Base-by-base conservation (phyloP, 2,329 filamentous ascomycete species). In the Beauveria medogensis region DNA sequence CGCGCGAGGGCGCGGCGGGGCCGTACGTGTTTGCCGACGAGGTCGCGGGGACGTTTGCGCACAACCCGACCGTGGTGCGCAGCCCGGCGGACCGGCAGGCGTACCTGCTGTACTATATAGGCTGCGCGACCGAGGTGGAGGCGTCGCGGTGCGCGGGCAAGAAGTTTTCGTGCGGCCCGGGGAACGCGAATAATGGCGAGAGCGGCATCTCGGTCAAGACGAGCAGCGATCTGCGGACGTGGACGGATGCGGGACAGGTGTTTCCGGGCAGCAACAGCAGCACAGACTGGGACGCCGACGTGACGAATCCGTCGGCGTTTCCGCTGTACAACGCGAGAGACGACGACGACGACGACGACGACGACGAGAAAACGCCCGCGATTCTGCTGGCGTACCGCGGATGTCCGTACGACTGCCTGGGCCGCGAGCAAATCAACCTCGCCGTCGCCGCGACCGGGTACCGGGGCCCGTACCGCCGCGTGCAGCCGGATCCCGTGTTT, bases 61-160 rank as follows among this genome's bases (percentile, higher is more conserved):
- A 81, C 61, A 81, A 81, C 40, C 76, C 77, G 1, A 75, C 75
- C 0, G 71, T 75, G 0, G 65, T 80, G 0, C 80, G 74, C 65
- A 79, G 75, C 37, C 73, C 73, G 0, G 74, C 72, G 0, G 77
- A 81, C n/a, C 43, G 70, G 2, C 44, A 70, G 2, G 70, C 70
- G 22, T 81, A 78, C 47, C 65, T 81, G 0, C 63, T 81, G 1
- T 79, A 79, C 62, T 70, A 72, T 24, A 81, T 80, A 44, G 78
- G 78, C 5, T 65, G n/a, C 55, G 59, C 2, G 62, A 34, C 66
- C 63, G 44, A 62, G 1, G 58, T 62, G 1, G 60, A 60, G 0
- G 26, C 62, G 1, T 59, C 61, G 14, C 58, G 34, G 9, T 67
- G 65, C 46, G 55, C 60, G 2, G n/a, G 47, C 0, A 55, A 62